phyloP scores from a whole-genome alignment of 1,139 yeast species.

The Hansenula lynferdii region DNA sequence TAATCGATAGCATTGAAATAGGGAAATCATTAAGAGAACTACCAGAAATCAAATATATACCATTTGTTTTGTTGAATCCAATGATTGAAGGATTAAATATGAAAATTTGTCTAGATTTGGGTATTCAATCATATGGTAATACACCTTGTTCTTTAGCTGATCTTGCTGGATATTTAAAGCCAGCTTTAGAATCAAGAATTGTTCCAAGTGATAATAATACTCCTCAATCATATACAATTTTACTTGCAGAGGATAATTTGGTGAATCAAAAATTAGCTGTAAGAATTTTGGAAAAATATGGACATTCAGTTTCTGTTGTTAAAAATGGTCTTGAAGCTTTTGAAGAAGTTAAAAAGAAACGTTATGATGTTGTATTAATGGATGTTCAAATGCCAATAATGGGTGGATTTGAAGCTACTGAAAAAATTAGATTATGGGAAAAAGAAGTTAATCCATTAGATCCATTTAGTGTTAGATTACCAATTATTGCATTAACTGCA shows the following conservation, averaged over 20 bases:
- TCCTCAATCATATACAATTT: constrained; percentile 67
- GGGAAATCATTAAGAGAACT: constrained; percentile 65
- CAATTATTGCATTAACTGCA: constrained; percentile 86
- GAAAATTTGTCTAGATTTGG: constrained; percentile 78
- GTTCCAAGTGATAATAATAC: constrained; percentile 81
- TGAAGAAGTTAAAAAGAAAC: constrained; percentile 55
- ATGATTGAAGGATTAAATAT: constrained; percentile 74
- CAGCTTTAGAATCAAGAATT: constrained; percentile 79
- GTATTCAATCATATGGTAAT: constrained; percentile 83
- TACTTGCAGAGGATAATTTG: constrained; percentile 82
- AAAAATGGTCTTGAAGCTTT: constrained; percentile 83
- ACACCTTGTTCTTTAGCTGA: constrained; percentile 83
- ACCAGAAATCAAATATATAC: constrained; percentile 76
- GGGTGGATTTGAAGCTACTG: constrained; percentile 94
- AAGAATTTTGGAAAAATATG: constrained; percentile 75
- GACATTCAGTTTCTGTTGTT: constrained; percentile 76
- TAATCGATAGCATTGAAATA: constrained; percentile 73
- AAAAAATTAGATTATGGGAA: constrained; percentile 84
- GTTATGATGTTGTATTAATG: constrained; percentile 82
- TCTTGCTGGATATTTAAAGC: constrained; percentile 76
- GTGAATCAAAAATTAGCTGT: constrained; percentile 87
- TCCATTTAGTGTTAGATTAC: constrained; percentile 63
- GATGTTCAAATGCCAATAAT: constrained; percentile 95
- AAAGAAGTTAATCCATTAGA: constrained; percentile 57
- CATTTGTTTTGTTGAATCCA: constrained; percentile 72